Base-by-base conservation (phyloP, 805 yeast species). In the Pichia heedii region DNA sequence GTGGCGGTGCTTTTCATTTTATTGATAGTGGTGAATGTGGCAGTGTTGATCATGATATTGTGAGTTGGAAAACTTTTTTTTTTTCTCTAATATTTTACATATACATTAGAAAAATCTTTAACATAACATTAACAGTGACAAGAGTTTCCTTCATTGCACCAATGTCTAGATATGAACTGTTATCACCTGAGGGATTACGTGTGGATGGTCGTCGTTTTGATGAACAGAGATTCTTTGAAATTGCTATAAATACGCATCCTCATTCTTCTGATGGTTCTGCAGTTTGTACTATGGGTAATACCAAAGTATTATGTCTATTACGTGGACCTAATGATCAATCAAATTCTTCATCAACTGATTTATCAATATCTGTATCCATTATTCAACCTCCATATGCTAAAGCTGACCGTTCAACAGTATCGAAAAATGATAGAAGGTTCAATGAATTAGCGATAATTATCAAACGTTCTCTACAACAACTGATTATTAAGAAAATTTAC, bases 131-230 rank as follows among this genome's bases (percentile, higher is more conserved):
- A 12, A 24, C 8, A 24, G 2, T 3, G 11, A 24, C 13, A 24
- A 24, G 12, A 24, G 27, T 24, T 24, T 24, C 12, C 12, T 24
- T 24, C 27, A 24, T 15, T 29, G 16, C 9, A 15, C 3, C 15
- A 16, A 60, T 60, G 64, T 57, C 61, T 33, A 50, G 84, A 43
- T 63, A 79, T 53, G 98, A 93, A 68, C 63, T 93, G 37, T 90
- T 85, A 58, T 89, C 97, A 0, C 96, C 96, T 7, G 97, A 93
- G 63, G 98, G 98, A 5, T 71, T 93, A 38, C 71, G 98, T 50
- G 68, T 82, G 13, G 97, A 93, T 60, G 98, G 98, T 2, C 77
- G 98, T 54, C 73, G 98, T 49, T 88, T 93, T 88, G 87, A 90
- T 55, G 98, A 93, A 61, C 71, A 89, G 36, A 79, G 97, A 40